Evolutionary conservation across 352 stramenopile genomes (phyloP), one percentile per base, ranked within the genome.

Genomic region (Blastocystis sp.): DNA sequence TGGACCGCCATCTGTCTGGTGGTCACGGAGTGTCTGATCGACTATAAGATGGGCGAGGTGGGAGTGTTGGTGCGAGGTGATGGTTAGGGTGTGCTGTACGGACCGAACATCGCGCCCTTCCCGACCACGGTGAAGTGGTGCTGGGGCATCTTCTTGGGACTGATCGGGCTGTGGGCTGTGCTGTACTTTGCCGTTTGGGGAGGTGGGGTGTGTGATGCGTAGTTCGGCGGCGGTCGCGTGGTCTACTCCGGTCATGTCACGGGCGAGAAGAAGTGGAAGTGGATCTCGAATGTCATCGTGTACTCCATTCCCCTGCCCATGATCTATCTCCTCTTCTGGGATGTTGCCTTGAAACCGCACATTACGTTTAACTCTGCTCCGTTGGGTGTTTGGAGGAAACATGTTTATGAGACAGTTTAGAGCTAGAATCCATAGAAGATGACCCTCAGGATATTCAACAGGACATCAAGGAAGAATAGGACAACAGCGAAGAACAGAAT

Each of bases 141-240:
- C 76, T 96, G 94, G 94, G 92, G 92, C 24, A 80, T 95, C 19
- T 94, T 95, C 66, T 94, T 95, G 62, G 76, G 91, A 2, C 77
- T 96, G n/a, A 76, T 96, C 19, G 81, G 94, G n/a, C 91, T 94
- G 29, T 94, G 94, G 62, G 95, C 93, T 45, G 93, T 93, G 9
- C 92, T 96, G 65, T 96, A 96, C 91, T 96, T 96, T 80, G 91
- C 91, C 16, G 74, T 85, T 29, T 9, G 50, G 19, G n/a, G 31
- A 3, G 13, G 41, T 33, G 60, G 16, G 61, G 31, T 9, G 26
- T 13, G 31, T 85, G 24, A 85, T 10, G 37, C 2, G 60, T 69
- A 85, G 74, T 85, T 85, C 45, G 74, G 74, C 65, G 74, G 74
- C 33, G 60, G 74, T 21, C 19, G 60, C 6, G 37, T 45, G 33